These are phyloP conservation scores for Aegilops sharonensis DNA, from an alignment of 176 grass and related monocot genomes.

Conservation along the genomic window DNA sequence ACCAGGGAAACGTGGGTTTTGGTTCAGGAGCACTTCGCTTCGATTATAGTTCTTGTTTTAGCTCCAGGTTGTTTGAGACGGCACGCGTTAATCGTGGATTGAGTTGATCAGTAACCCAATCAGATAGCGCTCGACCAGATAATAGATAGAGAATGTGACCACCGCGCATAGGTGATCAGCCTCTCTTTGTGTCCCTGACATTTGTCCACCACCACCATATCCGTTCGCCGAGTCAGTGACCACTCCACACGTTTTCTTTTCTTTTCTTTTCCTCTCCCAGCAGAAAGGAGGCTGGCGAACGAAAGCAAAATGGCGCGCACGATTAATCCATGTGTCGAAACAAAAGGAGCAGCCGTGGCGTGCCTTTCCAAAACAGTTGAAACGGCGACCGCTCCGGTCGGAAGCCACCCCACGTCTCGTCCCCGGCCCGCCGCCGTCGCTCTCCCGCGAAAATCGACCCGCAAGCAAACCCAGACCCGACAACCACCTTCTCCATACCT, in stretches of 20 bases:
- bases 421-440: constrained; percentile 31
- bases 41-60: neutral
- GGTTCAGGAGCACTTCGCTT: neutral
- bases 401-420: constrained; percentile 44
- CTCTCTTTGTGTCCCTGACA: no score
- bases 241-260: constrained; percentile 2
- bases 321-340: neutral
- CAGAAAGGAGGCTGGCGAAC: neutral
- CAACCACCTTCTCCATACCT: neutral
- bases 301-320: neutral
- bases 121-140: neutral
- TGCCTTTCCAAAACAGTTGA: constrained; percentile 27
- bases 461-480: constrained; percentile 24
- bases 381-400: constrained; percentile 33
- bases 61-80: neutral
- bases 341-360: neutral
- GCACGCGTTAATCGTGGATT: neutral
- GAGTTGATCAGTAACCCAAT: neutral
- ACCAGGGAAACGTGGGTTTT: no score
- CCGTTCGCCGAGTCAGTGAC: neutral
- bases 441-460: neutral
- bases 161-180: neutral
- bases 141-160: neutral
- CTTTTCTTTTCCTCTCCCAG: neutral
- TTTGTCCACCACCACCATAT: neutral